These are phyloP conservation scores for Xylaria bambusicola DNA, from an alignment of 495 filamentous ascomycete species.

Conservation along the genomic window DNA sequence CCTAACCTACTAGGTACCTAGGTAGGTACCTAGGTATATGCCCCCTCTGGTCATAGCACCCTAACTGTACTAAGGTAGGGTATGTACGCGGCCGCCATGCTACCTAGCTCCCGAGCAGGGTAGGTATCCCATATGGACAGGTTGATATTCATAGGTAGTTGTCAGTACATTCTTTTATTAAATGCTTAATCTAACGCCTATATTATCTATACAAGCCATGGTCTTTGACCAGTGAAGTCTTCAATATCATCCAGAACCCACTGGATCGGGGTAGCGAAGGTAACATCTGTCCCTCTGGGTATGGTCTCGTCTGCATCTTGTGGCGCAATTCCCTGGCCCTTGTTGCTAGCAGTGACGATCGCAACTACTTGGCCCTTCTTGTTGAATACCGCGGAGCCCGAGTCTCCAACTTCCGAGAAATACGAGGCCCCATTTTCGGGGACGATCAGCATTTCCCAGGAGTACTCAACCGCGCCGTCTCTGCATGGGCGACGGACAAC, in stretches of 20 bases:
- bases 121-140: no score
- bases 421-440: not conserved
- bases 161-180: no score
- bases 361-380: not conserved
- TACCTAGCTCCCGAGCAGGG: no score
- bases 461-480: not conserved
- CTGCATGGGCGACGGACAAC: slow-evolving; percentile 3
- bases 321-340: not conserved
- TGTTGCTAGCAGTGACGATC: slow-evolving; percentile 5
- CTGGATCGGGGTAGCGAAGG: slow-evolving; percentile 23
- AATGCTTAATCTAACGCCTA: not conserved
- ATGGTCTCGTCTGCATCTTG: slow-evolving; percentile 10
- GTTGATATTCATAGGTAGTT: no score
- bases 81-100: no score
- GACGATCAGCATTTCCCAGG: slow-evolving; percentile 17
- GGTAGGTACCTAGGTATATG: no score
- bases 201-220: slow-evolving; percentile 14
- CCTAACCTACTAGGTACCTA: no score
- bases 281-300: slow-evolving; percentile 9
- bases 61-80: no score
- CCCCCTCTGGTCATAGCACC: no score
- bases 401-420: slow-evolving; percentile 13
- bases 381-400: slow-evolving; percentile 14
- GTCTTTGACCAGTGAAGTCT: slow-evolving; percentile 17
- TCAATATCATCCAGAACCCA: slow-evolving; percentile 21